A percentile compares a stretch with the other conserved stretches of the same genome.
Evolutionary conservation across 2,329 filamentous ascomycete species (phyloP).

Genomic region (Fusarium metavorans): DNA sequence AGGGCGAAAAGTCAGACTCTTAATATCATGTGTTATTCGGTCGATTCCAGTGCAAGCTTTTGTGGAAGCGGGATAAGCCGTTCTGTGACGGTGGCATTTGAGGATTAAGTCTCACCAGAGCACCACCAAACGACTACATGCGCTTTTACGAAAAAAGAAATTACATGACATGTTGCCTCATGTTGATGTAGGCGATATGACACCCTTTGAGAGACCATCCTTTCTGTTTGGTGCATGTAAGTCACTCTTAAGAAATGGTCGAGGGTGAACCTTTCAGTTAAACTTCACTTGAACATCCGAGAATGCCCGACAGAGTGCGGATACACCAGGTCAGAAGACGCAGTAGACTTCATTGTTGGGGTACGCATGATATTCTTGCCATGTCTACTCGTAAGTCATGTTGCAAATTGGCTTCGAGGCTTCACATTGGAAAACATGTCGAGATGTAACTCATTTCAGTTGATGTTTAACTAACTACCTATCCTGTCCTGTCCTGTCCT

Average conservation of each 20-base stretch:
- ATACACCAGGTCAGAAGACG: not conserved
- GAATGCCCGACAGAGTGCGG: not conserved
- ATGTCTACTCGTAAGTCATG: not conserved
- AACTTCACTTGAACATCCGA: not conserved
- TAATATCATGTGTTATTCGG: not conserved
- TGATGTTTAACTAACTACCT: conserved; percentile 11
- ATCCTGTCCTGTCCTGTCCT: not conserved
- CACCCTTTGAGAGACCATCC: not conserved
- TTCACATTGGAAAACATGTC: not conserved
- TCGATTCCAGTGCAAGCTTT: not conserved
- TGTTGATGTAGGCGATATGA: not conserved
- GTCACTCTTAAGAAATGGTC: not conserved
- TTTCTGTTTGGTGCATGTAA: not conserved
- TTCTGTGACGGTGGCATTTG: not conserved
- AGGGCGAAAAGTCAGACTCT: not conserved
- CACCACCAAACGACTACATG: not conserved
- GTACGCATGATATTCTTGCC: not conserved
- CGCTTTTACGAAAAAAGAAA: no score
- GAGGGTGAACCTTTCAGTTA: not conserved
- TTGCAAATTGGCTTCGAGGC: not conserved
- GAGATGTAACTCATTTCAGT: conserved; percentile 4
- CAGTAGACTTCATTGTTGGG: not conserved
- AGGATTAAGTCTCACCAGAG: not conserved
- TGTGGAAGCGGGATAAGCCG: not conserved
- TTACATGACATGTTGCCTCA: not conserved